Conservation (phyloP, 495 filamentous ascomycete genomes). For the Aspergillus nidulans region DNA sequence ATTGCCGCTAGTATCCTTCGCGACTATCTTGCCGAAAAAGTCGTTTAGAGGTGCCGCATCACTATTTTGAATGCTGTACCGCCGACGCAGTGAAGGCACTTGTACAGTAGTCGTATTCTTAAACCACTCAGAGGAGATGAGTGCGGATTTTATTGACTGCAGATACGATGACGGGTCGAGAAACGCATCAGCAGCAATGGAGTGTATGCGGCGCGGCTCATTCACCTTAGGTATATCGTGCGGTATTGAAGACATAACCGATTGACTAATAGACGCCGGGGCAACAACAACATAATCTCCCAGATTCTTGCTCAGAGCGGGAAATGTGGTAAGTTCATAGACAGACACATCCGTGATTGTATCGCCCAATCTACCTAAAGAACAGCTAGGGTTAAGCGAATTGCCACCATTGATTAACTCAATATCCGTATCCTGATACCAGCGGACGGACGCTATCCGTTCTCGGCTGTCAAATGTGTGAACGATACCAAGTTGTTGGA, state of each 20-base stretch:
- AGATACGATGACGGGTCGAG: conserved; percentile 11
- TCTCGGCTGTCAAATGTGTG: conserved; percentile 51
- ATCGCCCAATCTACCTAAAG: conserved; percentile 38
- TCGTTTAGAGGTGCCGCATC: conserved; percentile 20
- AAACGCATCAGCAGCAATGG: conserved; percentile 10
- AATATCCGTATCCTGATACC: conserved; percentile 45
- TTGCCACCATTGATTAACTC: conserved; percentile 31
- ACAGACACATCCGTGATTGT: conserved; percentile 48
- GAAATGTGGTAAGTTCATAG: conserved; percentile 50
- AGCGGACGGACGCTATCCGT: conserved; percentile 50
- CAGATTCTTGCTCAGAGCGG: conserved; percentile 37
- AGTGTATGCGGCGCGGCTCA: conserved; percentile 14
- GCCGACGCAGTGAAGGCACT: conserved; percentile 11
- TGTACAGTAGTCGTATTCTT: conserved; percentile 16
- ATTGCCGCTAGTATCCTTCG: conserved; percentile 48
- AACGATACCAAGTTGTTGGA: conserved; percentile 51
- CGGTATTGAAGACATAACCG: conserved; percentile 3
- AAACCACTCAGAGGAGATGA: conserved; percentile 21
- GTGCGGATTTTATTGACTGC: conserved; percentile 11
- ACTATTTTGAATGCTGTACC: conserved; percentile 15
- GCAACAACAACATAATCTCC: conserved; percentile 50
- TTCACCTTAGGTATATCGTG: neutral
- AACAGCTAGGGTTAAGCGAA: conserved; percentile 27
- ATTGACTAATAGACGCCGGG: conserved; percentile 23
- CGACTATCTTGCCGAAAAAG: conserved; percentile 56